phyloP scores from a whole-genome alignment of 495 filamentous ascomycete genomes.

The Wilcoxina mikolae region DNA sequence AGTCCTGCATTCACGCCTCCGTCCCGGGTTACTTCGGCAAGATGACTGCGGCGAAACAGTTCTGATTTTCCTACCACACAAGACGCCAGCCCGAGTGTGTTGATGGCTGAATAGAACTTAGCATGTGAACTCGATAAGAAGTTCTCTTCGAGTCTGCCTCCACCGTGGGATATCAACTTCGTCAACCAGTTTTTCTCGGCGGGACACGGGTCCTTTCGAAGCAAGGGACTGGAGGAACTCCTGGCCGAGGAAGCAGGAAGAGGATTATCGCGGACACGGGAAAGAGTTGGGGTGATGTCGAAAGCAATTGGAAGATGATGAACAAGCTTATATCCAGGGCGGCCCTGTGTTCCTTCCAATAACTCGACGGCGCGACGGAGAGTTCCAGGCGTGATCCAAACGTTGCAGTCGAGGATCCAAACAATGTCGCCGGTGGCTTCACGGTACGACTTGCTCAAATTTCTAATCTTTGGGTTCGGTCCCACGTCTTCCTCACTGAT shows the following conservation, averaged over 20 bases:
- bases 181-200: constrained; percentile 17
- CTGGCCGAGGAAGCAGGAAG: constrained; percentile 11
- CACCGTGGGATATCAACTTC: constrained; percentile 34
- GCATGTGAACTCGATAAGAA: constrained; percentile 90
- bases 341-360: constrained; percentile 49
- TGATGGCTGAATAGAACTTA: constrained; percentile 97
- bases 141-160: constrained; percentile 81
- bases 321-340: constrained; percentile 74
- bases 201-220: neutral
- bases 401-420: constrained; percentile 94
- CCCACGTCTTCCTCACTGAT: constrained; percentile 91
- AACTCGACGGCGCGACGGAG: constrained; percentile 74
- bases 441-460: constrained; percentile 88
- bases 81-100: constrained; percentile 76
- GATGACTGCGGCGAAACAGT: constrained; percentile 90
- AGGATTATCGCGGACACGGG: constrained; percentile 21
- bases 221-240: constrained; percentile 13
- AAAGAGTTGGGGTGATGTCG: constrained; percentile 33
- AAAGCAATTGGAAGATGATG: constrained; percentile 84
- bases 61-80: constrained; percentile 96
- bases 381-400: constrained; percentile 73
- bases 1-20: constrained; percentile 47
- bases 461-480: constrained; percentile 95
- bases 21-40: constrained; percentile 57
- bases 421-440: constrained; percentile 83